phyloP scores from a whole-genome alignment of 2,329 filamentous ascomycete genomes.

The Triangularia setosa region DNA sequence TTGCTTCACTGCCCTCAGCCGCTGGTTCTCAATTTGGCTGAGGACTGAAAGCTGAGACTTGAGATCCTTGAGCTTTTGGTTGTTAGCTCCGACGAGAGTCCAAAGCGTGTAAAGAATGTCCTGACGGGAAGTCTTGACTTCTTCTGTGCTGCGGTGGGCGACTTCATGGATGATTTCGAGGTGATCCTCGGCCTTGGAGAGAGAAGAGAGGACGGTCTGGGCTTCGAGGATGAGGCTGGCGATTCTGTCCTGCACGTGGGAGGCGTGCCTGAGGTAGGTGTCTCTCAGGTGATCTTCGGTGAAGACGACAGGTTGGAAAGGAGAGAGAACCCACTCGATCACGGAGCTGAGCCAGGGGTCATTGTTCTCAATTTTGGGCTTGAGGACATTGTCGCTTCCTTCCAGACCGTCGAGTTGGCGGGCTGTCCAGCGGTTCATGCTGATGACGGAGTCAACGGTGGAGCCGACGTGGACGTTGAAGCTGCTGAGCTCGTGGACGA shows the following conservation, averaged over 20 bases:
- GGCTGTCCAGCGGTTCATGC: constrained; percentile 72
- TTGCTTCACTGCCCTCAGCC: constrained; percentile 61
- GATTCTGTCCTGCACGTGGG: constrained; percentile 67
- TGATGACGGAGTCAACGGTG: constrained; percentile 69
- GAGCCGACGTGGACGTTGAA: constrained; percentile 75
- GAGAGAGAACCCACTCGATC: constrained; percentile 48
- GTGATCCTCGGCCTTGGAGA: constrained; percentile 65
- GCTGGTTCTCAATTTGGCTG: constrained; percentile 61
- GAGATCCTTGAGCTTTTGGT: constrained; percentile 49
- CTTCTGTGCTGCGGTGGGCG: constrained; percentile 51
- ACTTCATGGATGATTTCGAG: constrained; percentile 68
- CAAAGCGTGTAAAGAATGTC: constrained; percentile 63
- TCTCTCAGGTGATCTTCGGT: constrained; percentile 63
- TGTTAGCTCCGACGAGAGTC: constrained; percentile 70
- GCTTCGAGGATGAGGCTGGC: constrained; percentile 64
- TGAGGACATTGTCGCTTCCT: constrained; percentile 32
- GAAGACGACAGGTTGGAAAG: constrained; percentile 59
- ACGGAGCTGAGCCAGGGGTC: constrained; percentile 26
- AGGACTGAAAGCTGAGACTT: constrained; percentile 53
- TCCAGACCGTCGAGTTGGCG: constrained; percentile 57
- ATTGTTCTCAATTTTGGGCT: constrained; percentile 32
- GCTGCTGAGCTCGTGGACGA: constrained; percentile 62
- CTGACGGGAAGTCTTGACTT: constrained; percentile 58
- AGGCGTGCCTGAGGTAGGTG: constrained; percentile 71
- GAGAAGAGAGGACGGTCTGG: constrained; percentile 60